These are phyloP conservation scores for Protomyces pachydermus DNA, from an alignment of 1,139 yeast genomes.

Conservation along the genomic window DNA sequence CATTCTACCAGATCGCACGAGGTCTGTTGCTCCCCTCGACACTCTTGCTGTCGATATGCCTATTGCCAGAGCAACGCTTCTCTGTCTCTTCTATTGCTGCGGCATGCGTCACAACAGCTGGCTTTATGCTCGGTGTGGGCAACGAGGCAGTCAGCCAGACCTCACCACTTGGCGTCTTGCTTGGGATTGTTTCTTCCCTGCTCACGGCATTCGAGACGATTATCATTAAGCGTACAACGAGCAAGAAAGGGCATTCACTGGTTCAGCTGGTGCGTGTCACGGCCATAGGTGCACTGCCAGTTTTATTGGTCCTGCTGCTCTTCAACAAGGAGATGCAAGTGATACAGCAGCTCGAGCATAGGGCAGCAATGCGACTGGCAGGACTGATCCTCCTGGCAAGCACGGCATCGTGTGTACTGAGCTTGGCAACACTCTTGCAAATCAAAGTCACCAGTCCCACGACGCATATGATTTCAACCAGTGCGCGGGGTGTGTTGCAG, in stretches of 20 bases:
- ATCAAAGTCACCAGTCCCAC: conserved; percentile 22
- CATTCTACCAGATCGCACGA: conserved; percentile 22
- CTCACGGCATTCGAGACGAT: conserved; percentile 18
- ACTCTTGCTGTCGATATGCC: not conserved
- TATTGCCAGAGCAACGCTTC: conserved; percentile 1
- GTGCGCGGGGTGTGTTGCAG: conserved; percentile 15
- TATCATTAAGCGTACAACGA: conserved; percentile 1
- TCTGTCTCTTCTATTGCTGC: not conserved
- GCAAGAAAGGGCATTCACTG: not conserved
- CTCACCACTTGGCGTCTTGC: conserved; percentile 2
- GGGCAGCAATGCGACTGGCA: not conserved
- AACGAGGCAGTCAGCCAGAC: not conserved
- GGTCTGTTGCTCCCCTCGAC: conserved; percentile 21
- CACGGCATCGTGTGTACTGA: conserved; percentile 1
- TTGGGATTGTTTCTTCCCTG: conserved; percentile 14
- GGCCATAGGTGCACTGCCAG: not conserved
- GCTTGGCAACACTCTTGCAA: conserved; percentile 18
- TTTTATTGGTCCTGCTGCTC: not conserved
- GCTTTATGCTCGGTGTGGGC: conserved; percentile 9
- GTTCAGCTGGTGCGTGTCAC: not conserved
- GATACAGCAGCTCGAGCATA: not conserved
- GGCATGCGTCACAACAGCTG: conserved; percentile 1
- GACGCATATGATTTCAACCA: conserved; percentile 19
- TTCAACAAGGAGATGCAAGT: not conserved
- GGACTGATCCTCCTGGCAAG: not conserved